phyloP scores from a whole-genome alignment of 805 yeast species.

The Saturnispora sanitii region DNA sequence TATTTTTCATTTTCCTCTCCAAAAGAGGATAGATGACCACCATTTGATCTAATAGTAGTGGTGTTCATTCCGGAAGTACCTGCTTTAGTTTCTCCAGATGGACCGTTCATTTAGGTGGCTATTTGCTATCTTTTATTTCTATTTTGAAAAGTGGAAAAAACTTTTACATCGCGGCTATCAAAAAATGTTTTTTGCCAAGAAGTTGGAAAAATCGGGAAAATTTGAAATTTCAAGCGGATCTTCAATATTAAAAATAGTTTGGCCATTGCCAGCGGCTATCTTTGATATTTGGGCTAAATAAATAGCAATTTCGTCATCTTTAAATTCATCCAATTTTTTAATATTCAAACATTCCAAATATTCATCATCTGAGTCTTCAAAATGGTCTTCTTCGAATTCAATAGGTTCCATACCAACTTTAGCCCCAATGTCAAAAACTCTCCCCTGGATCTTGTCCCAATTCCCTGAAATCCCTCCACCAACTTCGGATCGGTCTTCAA shows the following conservation, averaged over 20 bases:
- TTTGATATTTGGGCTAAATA: no score
- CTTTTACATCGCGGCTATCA: constrained; percentile 9
- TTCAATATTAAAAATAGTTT: no score
- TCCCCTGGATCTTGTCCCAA: constrained; percentile 37
- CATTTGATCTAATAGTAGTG: constrained; percentile 7
- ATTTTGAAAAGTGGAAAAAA: neutral
- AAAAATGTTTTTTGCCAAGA: neutral
- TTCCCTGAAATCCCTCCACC: constrained; percentile 23
- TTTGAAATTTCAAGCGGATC: neutral
- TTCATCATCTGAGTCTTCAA: neutral
- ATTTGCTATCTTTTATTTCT: neutral
- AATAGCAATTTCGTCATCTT: neutral
- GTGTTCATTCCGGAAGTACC: constrained; percentile 4
- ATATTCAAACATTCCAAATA: neutral
- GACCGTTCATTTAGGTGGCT: neutral
- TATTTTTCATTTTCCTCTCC: constrained; percentile 17
- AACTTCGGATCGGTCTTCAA: constrained; percentile 12
- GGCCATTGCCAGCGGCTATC: no score
- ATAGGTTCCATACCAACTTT: constrained; percentile 9
- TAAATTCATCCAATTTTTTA: neutral
- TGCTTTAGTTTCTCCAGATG: neutral
- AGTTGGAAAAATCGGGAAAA: neutral
- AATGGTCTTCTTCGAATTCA: constrained; percentile 15
- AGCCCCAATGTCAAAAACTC: constrained; percentile 17
- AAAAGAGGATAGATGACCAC: neutral